Base-by-base conservation (phyloP, 2,329 filamentous ascomycete genomes). In the Fusarium scirpi region DNA sequence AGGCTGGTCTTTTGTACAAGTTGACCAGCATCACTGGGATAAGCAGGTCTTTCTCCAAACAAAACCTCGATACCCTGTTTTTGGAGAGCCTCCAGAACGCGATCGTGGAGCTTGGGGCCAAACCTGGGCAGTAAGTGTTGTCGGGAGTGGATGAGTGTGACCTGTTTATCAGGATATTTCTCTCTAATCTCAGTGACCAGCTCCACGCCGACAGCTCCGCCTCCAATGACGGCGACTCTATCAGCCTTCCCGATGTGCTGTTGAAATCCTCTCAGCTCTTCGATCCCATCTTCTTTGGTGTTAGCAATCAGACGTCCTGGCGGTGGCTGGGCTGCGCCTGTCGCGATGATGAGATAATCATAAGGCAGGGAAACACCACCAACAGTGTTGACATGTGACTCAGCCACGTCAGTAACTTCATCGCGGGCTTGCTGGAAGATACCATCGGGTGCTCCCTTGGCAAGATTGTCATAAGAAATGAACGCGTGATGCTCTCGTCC, bases 251-350 rank as follows among this genome's bases (percentile, higher is more conserved):
- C 16, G 2, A 73, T 58, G 2, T 52, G 60, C 8, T 59, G 32
- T 16, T 73, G 70, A 0, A 47, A 58, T 0, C 54, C 60, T 15
- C 12, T 46, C 0, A 73, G 8, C 5, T 73, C 64, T 11, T 56
- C 12, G 25, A 68, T 71, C 0, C 46, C 64, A 0, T 65, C 67
- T 1, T 41, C 29, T 7, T 52, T 53, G 0, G 32, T 32, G 0
- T 13, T 24, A 1, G 70, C 48, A 3, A 41, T 1, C 8, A 69
- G 15, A 7, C 67, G 59, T 5, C 64, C 64, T 1, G 70, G 70
- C 1, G 67, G 52, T 10, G 67, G 70, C 15, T 72, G 70, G 0
- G 54, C 55, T 1, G 70, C 67, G 15, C 70, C 70, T 5, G 70
- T 72, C 1, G 70, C 70, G 8, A 72, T n/a, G 0, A 69, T 54